Conservation (phyloP, 805 yeast species). For the Ascoidea asiatica region DNA sequence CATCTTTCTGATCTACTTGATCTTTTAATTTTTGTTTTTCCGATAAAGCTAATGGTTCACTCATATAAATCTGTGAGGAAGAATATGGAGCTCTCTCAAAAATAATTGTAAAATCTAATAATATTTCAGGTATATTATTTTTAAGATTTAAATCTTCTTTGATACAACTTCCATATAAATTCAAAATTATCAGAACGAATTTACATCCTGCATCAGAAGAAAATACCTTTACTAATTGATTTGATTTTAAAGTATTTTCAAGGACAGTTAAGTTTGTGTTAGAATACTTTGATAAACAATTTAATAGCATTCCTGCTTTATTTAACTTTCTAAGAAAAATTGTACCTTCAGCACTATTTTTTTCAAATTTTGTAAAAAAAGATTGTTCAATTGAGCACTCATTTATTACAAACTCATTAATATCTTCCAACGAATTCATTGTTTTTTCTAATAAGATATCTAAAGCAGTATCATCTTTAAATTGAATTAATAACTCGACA, state of each 20-base stretch:
- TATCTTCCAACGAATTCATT: conserved; percentile 16
- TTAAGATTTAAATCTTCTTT: conserved; percentile 46
- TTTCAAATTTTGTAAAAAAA: conserved; percentile 8
- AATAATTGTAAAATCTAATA: conserved; percentile 30
- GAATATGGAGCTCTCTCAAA: conserved; percentile 16
- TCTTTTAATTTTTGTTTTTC: conserved; percentile 14
- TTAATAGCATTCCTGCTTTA: not conserved
- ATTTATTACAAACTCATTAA: conserved; percentile 15
- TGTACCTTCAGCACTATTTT: conserved; percentile 8
- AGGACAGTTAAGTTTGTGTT: not conserved
- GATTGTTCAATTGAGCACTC: not conserved
- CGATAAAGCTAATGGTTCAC: conserved; percentile 24
- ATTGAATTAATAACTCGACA: conserved; percentile 4
- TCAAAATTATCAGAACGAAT: conserved; percentile 27
- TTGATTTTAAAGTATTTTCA: conserved; percentile 1
- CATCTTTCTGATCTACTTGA: conserved; percentile 27
- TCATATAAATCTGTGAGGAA: conserved; percentile 28
- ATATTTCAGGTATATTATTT: conserved; percentile 30
- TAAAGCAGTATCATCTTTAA: conserved; percentile 13
- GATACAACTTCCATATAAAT: conserved; percentile 34
- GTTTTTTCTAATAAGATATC: conserved; percentile 21
- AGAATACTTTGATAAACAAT: not conserved
- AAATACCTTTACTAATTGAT: conserved; percentile 26
- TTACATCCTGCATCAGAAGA: conserved; percentile 26
- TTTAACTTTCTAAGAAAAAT: conserved; percentile 10